Evolutionary conservation across 345 rosid genomes (phyloP), one percentile per base, ranked within the genome.

Genomic region (Firmiana major): DNA sequence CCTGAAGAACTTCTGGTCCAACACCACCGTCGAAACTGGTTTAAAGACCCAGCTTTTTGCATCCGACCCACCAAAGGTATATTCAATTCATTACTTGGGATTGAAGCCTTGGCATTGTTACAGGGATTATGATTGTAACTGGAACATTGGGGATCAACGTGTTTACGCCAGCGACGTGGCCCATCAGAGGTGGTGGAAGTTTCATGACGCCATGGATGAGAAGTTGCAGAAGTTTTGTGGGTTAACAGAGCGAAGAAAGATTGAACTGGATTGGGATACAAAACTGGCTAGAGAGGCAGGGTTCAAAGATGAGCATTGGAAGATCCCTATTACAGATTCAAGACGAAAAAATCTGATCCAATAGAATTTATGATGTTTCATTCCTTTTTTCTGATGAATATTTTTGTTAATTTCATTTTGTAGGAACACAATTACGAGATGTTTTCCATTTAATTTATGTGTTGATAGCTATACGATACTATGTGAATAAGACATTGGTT

Each of bases 101-200:
- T 81, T 85, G 81, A 95, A 93, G 85, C 98, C 99, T 1, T 93
- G 99, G 98, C 84, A 77, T 63, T 95, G 98, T 64, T 95, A 93
- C 51, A 89, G 98, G 76, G 99, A 95, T 81, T 93, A 95, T 70
- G 99, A 92, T 71, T 95, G 99, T 78, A 95, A 95, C 85, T 91
- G 88, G 89, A 86, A 93, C 75, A 84, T 90, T 3, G 81, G 76
- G 0, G 84, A 83, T 19, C 91, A 88, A 57, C 75, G 84, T 12
- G 98, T 93, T n/a, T 93, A 93, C 68, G 98, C 98, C 9, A 95
- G 98, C 42, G 97, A 95, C 62, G 91, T 88, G 8, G 98, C 99
- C 0, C 97, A 95, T 53, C 65, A 26, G 51, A 86, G 97, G 78
- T 95, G 98, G 99, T 93, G 99, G 99, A 83, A 77, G 69, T 83